Base-by-base conservation (phyloP, 441 rosid genomes). In the Arabidopsis lyrata region DNA sequence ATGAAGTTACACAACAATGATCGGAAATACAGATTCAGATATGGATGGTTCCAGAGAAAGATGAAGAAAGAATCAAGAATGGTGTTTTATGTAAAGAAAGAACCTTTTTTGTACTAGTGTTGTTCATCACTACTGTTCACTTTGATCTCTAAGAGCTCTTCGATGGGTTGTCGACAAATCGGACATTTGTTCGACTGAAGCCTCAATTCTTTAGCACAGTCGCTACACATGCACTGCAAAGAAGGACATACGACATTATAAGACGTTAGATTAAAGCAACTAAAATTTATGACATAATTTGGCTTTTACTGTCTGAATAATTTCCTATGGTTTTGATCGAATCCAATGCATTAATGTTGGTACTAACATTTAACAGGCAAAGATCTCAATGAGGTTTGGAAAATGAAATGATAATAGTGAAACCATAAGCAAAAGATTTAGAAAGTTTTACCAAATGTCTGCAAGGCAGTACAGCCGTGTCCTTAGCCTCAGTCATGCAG, bases 401-500 rank as follows among this genome's bases (percentile, higher is more conserved):
- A 39, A 22, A 12, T 32, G 42, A 42, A 42, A 32, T 58, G 66
- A 27, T n/a, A 50, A 61, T 9, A 12, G 31, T 14, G 63, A 53
- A 68, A 7, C 39, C n/a, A 47, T 29, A 62, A n/a, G 31, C 14
- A 34, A 44, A 45, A 8, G 67, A 44, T 24, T n/a, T 22, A 78
- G 36, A 63, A 64, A 14, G 32, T 29, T 29, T 72, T 78, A 91
- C 98, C 97, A 91, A 81, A 81, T 93, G 98, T 39, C 98, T 79
- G 81, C 97, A 93, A 53, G 98, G 98, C 59, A 93, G 71, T 3
- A 86, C 86, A 18, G 96, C 90, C 0, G 96, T 93, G 78, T 91
- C 95, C 83, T 89, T 88, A n/a, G 87, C 92, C 80, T 93, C 96
- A 62, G 91, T 86, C 98, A 90, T 83, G 86, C 98, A 93, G 68